Evolutionary conservation across 768 basidiomycete species (phyloP).

Genomic region (Epithele typhae): DNA sequence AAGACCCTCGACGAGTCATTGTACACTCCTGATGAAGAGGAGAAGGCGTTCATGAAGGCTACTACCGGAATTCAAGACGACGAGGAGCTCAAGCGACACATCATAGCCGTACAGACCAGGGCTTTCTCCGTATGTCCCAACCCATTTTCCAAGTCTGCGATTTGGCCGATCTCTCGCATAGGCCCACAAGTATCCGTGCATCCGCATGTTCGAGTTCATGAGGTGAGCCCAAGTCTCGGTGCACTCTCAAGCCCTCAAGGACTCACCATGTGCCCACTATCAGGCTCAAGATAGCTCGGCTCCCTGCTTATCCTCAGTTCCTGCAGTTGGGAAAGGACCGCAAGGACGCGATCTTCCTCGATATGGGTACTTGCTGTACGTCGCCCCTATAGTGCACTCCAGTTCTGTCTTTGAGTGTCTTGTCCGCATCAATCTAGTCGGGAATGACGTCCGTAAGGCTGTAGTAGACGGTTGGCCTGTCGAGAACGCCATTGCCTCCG

Average conservation of each 20-base stretch:
- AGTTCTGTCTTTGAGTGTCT: background rate
- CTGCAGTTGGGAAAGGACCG: constrained; percentile 33
- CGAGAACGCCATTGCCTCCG: constrained; percentile 31
- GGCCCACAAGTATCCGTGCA: constrained; percentile 14
- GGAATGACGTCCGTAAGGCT: constrained; percentile 36
- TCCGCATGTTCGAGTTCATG: constrained; percentile 15
- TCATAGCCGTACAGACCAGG: constrained; percentile 17
- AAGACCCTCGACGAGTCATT: no score
- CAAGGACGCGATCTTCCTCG: constrained; percentile 32
- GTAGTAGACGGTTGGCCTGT: constrained; percentile 37
- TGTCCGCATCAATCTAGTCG: constrained; percentile 23
- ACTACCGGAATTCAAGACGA: constrained; percentile 22
- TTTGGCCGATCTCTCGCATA: no score
- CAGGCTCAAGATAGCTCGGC: constrained; percentile 15
- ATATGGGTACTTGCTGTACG: constrained; percentile 40
- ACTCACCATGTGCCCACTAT: background rate
- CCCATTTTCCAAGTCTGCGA: no score
- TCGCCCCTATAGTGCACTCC: background rate
- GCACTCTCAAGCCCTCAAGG: background rate
- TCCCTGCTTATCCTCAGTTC: constrained; percentile 16
- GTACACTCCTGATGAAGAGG: no score
- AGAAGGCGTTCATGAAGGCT: constrained; percentile 8
- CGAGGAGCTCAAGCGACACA: constrained; percentile 18
- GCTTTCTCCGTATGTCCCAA: constrained; percentile 17
- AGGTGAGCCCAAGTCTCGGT: constrained; percentile 4